phyloP scores from a whole-genome alignment of 1,139 yeast species.

The Taphrina sp. region DNA sequence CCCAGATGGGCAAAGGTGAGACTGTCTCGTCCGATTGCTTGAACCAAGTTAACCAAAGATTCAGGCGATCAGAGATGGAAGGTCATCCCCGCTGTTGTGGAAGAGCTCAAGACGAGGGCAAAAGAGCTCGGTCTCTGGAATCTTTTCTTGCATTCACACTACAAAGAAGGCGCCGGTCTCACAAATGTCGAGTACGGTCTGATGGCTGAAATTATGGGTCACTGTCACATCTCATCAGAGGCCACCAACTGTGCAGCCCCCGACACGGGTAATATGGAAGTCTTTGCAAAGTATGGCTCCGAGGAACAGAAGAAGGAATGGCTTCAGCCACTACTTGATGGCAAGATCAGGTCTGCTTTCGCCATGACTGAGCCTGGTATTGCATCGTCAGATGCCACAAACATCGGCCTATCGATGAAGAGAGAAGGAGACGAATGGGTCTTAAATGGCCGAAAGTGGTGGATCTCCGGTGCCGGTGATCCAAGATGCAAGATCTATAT shows the following conservation, averaged over 20 bases:
- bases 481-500: slow-evolving; percentile 61
- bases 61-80: slow-evolving; percentile 55
- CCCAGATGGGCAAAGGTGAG: slow-evolving; percentile 45
- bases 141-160: slow-evolving; percentile 58
- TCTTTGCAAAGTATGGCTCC: slow-evolving; percentile 61
- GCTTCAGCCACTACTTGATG: slow-evolving; percentile 58
- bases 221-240: slow-evolving; percentile 24
- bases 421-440: slow-evolving; percentile 55
- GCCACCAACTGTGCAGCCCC: slow-evolving; percentile 68
- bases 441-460: slow-evolving; percentile 69
- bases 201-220: slow-evolving; percentile 67
- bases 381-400: slow-evolving; percentile 66
- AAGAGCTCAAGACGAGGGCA: slow-evolving; percentile 57
- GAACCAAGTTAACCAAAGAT: too few relatives aligned
- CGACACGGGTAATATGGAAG: slow-evolving; percentile 75
- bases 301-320: slow-evolving; percentile 55
- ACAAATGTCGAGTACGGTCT: slow-evolving; percentile 67
- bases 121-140: slow-evolving; percentile 62
- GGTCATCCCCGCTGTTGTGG: slow-evolving; percentile 53
- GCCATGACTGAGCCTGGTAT: slow-evolving; percentile 69
- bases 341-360: slow-evolving; percentile 64
- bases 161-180: slow-evolving; percentile 62
- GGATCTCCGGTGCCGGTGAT: slow-evolving; percentile 75
- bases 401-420: slow-evolving; percentile 55
- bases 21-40: too few relatives aligned